Conservation (phyloP, 768 basidiomycete species). For the Cystofilobasidium macerans region DNA sequence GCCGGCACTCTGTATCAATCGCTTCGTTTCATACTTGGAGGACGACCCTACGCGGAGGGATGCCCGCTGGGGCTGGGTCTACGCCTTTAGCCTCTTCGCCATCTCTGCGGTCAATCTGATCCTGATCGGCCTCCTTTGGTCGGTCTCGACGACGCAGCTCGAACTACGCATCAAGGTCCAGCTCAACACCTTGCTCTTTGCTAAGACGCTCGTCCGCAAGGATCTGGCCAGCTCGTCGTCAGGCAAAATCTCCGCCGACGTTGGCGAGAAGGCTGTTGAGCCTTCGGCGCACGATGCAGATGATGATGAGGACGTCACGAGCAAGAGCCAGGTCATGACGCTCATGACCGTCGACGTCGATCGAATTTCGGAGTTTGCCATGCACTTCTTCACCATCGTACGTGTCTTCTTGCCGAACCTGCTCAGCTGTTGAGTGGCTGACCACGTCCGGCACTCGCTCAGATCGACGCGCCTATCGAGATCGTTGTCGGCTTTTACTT, state of each 20-base stretch:
- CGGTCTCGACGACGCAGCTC: constrained; percentile 54
- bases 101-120: constrained; percentile 39
- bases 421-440: constrained; percentile 49
- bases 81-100: constrained; percentile 37
- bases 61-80: constrained; percentile 63
- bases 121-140: constrained; percentile 43
- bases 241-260: constrained; percentile 22
- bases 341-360: constrained; percentile 93
- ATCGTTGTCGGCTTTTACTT: constrained; percentile 22
- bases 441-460: constrained; percentile 48
- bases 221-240: constrained; percentile 50
- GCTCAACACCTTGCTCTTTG: constrained; percentile 71
- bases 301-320: constrained; percentile 46
- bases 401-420: too few species aligned
- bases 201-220: constrained; percentile 76
- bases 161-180: constrained; percentile 63
- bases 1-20: constrained; percentile 53
- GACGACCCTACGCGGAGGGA: constrained; percentile 49
- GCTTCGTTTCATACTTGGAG: constrained; percentile 56
- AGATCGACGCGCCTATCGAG: constrained; percentile 73
- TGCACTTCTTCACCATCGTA: constrained; percentile 20
- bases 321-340: constrained; percentile 61
- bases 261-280: constrained; percentile 37
- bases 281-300: constrained; percentile 48
- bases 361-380: constrained; percentile 67